A percentile compares a stretch with the other conserved stretches of the same genome.
Evolutionary conservation across 2,329 filamentous ascomycete genomes (phyloP).

Genomic region (Dactylellina sp.): DNA sequence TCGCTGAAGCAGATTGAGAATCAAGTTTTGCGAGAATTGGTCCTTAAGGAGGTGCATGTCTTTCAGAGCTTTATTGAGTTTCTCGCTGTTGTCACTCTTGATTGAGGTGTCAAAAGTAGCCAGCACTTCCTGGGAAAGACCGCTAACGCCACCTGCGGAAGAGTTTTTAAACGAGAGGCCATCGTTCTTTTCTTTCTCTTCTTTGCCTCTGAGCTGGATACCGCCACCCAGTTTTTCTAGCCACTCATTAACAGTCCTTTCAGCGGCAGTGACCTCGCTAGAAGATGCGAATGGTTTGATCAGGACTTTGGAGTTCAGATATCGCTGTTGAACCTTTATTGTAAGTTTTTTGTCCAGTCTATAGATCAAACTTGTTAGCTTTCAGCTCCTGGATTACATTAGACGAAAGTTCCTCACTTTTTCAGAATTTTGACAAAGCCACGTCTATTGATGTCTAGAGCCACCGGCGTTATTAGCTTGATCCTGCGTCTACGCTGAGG

Average conservation of each 20-base stretch:
- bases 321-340: constrained; percentile 81
- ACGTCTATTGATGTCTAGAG: constrained; percentile 83
- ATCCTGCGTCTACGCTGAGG: background rate
- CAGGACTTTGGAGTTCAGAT: constrained; percentile 90
- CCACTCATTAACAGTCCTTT: constrained; percentile 87
- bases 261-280: constrained; percentile 69
- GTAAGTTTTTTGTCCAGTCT: constrained; percentile 86
- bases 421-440: constrained; percentile 99
- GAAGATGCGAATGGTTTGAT: constrained; percentile 88
- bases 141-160: constrained; percentile 73
- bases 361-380: background rate
- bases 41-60: constrained; percentile 70
- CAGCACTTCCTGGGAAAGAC: constrained; percentile 75
- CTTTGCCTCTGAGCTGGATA: constrained; percentile 70
- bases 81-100: constrained; percentile 70
- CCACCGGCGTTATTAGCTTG: constrained; percentile 33
- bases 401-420: constrained; percentile 68
- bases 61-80: constrained; percentile 65
- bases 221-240: constrained; percentile 80
- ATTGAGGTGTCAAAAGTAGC: constrained; percentile 73
- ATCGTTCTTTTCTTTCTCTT: constrained; percentile 63
- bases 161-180: constrained; percentile 43
- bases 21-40: constrained; percentile 69
- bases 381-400: background rate
- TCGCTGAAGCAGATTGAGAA: constrained; percentile 83